Base-by-base conservation (phyloP, 2,329 filamentous ascomycete genomes). In the Phoma sp. region DNA sequence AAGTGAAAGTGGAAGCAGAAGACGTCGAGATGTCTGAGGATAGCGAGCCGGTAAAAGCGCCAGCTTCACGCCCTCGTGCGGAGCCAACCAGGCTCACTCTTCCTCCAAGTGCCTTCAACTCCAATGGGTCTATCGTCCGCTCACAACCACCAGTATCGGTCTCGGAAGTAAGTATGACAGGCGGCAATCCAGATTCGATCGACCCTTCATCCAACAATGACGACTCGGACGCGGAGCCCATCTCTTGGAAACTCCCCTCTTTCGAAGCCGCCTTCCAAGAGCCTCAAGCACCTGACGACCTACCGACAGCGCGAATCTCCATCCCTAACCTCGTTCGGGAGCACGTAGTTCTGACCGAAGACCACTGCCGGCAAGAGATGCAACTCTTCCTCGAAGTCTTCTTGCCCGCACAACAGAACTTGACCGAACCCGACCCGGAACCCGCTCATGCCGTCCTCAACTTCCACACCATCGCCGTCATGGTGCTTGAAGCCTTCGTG, bases 291-390 rank as follows among this genome's bases (percentile, higher is more conserved):
- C 41, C 59, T 4, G 42, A 59, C 3, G 60, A 62, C 4, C 18
- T 54, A 1, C 59, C 60, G 11, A 40, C 33, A 45, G 58, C 76
- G 60, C 61, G 72, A 63, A 44, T 76, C 44, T 69, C 77, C 57
- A 46, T 75, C 61, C 66, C 76, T 59, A 58, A 74, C 61, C 50
- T 79, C 61, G 33, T 75, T 48, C 56, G 70, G 61, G 65, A 74
- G 67, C 55, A 60, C n/a, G 33, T 74, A 3, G 35, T 65, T 3
- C 64, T 74, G 1, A 62, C 61, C 0, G 52, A 59, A 7, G 70
- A 73, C 41, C 65, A 71, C 36, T 24, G 52, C 0, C 43, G 48
- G 0, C 59, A 69, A 38, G 69, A 73, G 53, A 54, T 61, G 22
- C 57, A 65, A 22, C 60, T 74, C 7, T 51, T 74, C 11, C 18